Evolutionary conservation across 2,329 filamentous ascomycete genomes (phyloP).

Genomic region (Venturia asperata): DNA sequence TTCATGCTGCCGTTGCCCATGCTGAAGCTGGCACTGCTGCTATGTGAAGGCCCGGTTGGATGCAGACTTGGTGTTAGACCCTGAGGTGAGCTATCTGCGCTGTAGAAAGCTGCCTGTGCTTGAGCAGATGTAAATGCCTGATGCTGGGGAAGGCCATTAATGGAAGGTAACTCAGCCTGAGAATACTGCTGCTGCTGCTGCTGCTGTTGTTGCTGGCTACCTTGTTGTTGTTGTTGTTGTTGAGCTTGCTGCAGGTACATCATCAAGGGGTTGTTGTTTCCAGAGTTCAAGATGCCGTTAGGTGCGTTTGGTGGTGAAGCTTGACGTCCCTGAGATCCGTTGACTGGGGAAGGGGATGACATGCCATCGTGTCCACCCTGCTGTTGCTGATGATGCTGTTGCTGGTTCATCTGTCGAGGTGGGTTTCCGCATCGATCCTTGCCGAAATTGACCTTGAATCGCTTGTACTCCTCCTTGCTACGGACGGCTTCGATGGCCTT

Average conservation of each 20-base stretch:
- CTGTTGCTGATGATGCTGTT: conserved; percentile 58
- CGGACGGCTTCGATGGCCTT: conserved; percentile 97
- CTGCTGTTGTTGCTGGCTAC: conserved; percentile 36
- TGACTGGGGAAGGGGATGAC: conserved; percentile 50
- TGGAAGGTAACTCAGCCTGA: conserved; percentile 32
- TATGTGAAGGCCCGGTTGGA: conserved; percentile 52
- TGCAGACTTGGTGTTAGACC: conserved; percentile 29
- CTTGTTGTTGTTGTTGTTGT: conserved; percentile 35
- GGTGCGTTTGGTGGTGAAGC: conserved; percentile 61
- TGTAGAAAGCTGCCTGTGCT: conserved; percentile 76
- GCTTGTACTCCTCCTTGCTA: conserved; percentile 89
- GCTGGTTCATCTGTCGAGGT: conserved; percentile 66
- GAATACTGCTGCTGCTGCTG: conserved; percentile 40
- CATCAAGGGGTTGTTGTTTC: conserved; percentile 78
- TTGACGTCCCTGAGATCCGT: conserved; percentile 52
- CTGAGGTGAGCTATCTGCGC: conserved; percentile 35
- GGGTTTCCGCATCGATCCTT: conserved; percentile 98
- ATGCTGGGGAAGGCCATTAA: conserved; percentile 26
- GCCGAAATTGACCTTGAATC: conserved; percentile 99
- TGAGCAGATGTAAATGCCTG: conserved; percentile 68
- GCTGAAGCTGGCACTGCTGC: conserved; percentile 46
- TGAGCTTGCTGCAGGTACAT: conserved; percentile 85
- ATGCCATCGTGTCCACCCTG: conserved; percentile 52
- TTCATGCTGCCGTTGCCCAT: conserved; percentile 37
- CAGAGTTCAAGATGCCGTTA: conserved; percentile 70